Base-by-base conservation (phyloP, 2,329 filamentous ascomycete species). In the Colletotrichum brevisporum region DNA sequence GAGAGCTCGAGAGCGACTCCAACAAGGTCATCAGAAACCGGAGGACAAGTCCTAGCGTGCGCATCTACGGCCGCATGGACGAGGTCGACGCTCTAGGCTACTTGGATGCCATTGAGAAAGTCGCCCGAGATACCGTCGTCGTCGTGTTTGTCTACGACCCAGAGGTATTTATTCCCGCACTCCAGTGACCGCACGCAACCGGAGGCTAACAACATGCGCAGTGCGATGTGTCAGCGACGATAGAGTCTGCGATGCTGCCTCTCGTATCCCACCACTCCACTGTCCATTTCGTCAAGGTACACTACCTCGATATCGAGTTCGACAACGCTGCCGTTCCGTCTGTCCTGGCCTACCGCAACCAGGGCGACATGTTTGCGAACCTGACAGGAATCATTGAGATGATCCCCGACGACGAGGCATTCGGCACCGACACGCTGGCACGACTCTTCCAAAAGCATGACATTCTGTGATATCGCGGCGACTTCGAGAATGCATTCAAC, bases 91-190 rank as follows among this genome's bases (percentile, higher is more conserved):
- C 94, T 8, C 85, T 92, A 72, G 96, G 95, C 18, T 99, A 97
- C 76, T 87, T 99, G n/a, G 95, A 98, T 80, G 95, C 95, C 63
- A 94, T 98, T 74, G 96, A 99, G 83, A 96, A 94, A 81, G 94
- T 95, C 5, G 86, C 90, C 47, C 82, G 90, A 55, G 93, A 95
- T 54, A 95, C 94, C 0, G 88, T 92, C 4, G 95, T 98, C 2
- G 92, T 98, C 2, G 96, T 99, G 31, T 97, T 95, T 82, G 94
- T 99, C 73, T 96, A 94, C 79, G 94, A 98, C 77, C 88, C 93
- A 70, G 88, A 92, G 85, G 94, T 97, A 88, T 58, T n/a, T 58
- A 6, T 43, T n/a, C 41, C 61, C 58, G 8, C 31, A 36, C n/a
- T 51, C 24, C n/a, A 43, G 10, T 8, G 27, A n/a, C 57, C 6